These are phyloP conservation scores for Pythium folliculosum DNA, from an alignment of 352 stramenopile genomes.

Conservation along the genomic window DNA sequence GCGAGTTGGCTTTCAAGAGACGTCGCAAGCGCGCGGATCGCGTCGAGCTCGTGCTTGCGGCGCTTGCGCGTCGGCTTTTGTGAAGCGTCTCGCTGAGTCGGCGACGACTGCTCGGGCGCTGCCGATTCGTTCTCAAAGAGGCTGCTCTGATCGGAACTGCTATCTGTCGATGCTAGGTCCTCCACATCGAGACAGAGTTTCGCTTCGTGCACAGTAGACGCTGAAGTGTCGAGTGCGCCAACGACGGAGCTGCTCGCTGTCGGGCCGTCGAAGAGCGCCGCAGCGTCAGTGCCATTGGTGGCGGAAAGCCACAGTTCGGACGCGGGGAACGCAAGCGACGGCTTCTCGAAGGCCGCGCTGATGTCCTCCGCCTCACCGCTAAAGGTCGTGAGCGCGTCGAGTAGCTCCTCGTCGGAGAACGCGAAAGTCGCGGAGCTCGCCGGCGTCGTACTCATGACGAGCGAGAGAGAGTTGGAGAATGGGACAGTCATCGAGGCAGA, in stretches of 20 bases:
- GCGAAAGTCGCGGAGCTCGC: constrained; percentile 17
- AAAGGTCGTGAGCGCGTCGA: constrained; percentile 45
- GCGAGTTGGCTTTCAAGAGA: constrained; percentile 52
- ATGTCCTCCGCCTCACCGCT: constrained; percentile 18
- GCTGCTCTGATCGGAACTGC: constrained; percentile 20
- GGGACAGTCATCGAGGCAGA: too few species aligned
- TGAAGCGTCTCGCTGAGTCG: not conserved
- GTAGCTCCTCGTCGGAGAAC: constrained; percentile 54
- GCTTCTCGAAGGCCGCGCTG: not conserved
- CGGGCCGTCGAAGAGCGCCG: not conserved
- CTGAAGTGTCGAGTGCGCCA: too few species aligned
- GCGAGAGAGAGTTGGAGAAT: not conserved
- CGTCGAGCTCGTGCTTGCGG: constrained; percentile 58
- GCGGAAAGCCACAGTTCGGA: too few species aligned
- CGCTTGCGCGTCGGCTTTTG: constrained; percentile 48
- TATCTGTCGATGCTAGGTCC: constrained; percentile 5
- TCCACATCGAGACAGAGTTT: not conserved
- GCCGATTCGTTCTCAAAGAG: constrained; percentile 7
- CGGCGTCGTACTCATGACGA: not conserved
- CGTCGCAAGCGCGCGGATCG: constrained; percentile 40
- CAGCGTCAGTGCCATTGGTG: too few species aligned
- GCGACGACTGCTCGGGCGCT: not conserved
- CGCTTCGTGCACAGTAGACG: too few species aligned
- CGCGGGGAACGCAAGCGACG: not conserved
- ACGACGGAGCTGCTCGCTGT: not conserved